These are phyloP conservation scores for baker's yeast (Saccharomyces cerevisiae) DNA, from an alignment of 805 yeast genomes.

Conservation along the genomic window DNA sequence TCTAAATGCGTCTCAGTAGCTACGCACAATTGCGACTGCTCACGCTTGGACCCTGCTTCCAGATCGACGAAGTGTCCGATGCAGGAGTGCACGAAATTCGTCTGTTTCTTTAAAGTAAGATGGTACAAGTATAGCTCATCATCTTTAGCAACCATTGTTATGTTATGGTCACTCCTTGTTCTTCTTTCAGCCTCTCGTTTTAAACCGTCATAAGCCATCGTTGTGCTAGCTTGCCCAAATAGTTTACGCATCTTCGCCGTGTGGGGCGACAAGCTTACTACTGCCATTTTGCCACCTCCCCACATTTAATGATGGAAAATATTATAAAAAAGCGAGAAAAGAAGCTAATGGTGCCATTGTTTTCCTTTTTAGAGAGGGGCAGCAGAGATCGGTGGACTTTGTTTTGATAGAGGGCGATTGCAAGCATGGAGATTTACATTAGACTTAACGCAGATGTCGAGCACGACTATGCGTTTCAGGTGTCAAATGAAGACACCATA, in stretches of 20 bases:
- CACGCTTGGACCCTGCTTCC: not conserved
- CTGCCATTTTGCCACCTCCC: not conserved
- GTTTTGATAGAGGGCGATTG: not conserved
- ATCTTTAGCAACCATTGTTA: not conserved
- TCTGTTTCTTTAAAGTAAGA: constrained; percentile 58
- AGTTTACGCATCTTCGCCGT: not conserved
- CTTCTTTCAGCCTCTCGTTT: not conserved
- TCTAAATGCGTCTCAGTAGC: constrained; percentile 27
- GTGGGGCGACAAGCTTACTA: not conserved
- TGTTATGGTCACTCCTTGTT: constrained; percentile 4
- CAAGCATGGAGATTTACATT: constrained; percentile 39
- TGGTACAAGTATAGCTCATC: constrained; percentile 47
- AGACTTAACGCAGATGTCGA: constrained; percentile 81
- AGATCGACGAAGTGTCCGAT: constrained; percentile 59
- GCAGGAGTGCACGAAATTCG: constrained; percentile 46
- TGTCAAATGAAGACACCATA: constrained; percentile 53
- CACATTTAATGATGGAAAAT: not conserved
- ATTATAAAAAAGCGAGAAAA: not conserved
- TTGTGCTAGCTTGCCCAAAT: not conserved
- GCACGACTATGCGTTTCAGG: constrained; percentile 82
- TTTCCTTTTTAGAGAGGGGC: not conserved
- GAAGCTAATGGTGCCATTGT: not conserved
- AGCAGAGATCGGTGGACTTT: not conserved
- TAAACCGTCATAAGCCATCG: not conserved
- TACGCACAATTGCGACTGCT: constrained; percentile 24